phyloP scores from a whole-genome alignment of 139 green algal species.

The Chlamydomonas eustigma region DNA sequence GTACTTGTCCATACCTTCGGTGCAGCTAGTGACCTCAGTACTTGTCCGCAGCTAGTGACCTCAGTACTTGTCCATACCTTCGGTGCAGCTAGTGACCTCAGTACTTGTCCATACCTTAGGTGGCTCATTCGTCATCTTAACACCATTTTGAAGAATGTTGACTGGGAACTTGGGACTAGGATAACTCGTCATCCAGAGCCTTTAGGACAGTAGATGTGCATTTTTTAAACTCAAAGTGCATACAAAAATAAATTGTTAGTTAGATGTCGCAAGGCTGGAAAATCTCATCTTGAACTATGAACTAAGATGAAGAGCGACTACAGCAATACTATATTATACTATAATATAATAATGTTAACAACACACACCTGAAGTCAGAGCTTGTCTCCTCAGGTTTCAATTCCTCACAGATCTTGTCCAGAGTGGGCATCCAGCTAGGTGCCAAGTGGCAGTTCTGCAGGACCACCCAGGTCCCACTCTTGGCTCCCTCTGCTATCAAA shows the following conservation, averaged over 20 bases:
- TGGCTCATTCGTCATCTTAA: constrained; percentile 83
- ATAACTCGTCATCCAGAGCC: constrained; percentile 68
- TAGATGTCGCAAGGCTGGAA: neutral
- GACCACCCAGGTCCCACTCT: constrained; percentile 54
- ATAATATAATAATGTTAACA: no score
- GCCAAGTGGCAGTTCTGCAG: constrained; percentile 73
- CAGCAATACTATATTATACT: neutral
- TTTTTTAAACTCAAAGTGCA: no score
- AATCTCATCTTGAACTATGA: neutral
- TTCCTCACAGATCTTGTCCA: constrained; percentile 73
- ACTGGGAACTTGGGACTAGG: constrained; percentile 64
- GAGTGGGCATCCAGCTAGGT: constrained; percentile 60
- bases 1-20: no score
- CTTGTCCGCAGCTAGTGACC: no score
- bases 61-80: no score
- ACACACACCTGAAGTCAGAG: constrained; percentile 46
- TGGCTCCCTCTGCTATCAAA: constrained; percentile 57
- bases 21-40: no score
- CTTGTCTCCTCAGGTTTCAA: constrained; percentile 53
- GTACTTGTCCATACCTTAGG: no score
- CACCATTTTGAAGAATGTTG: constrained; percentile 63
- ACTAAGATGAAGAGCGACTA: neutral
- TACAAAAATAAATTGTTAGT: no score
- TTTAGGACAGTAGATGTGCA: no score
- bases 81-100: no score